A percentile compares a stretch with the other conserved stretches of the same genome.
Evolutionary conservation across 2,329 filamentous ascomycete species (phyloP).

Genomic region (Biscogniauxia sp.): DNA sequence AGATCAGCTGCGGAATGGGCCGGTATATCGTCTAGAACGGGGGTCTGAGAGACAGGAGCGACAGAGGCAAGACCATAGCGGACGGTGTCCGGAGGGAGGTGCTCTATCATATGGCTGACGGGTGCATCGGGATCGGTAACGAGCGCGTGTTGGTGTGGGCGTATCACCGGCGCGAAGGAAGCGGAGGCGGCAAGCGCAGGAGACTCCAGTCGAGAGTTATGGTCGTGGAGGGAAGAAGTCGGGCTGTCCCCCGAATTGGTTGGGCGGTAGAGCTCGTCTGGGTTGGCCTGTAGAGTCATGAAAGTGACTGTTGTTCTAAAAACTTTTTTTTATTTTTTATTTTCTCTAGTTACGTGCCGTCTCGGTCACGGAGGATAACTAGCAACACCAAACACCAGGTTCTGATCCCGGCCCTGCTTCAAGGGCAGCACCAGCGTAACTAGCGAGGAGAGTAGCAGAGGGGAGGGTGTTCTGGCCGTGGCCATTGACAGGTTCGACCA

Average conservation of each 20-base stretch:
- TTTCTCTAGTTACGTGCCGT: background rate
- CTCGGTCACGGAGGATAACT: conserved; percentile 10
- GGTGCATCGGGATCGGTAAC: conserved; percentile 23
- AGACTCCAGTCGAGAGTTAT: conserved; percentile 19
- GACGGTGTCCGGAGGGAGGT: conserved; percentile 27
- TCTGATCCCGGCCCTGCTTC: conserved; percentile 11
- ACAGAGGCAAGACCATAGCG: conserved; percentile 32
- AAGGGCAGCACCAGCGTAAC: conserved; percentile 21
- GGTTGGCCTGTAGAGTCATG: conserved; percentile 31
- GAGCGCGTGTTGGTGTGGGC: conserved; percentile 21
- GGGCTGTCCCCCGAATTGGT: conserved; percentile 21
- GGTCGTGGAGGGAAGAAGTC: conserved; percentile 21
- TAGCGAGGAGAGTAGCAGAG: conserved; percentile 23
- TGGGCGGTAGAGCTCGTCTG: conserved; percentile 24
- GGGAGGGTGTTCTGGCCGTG: conserved; percentile 24
- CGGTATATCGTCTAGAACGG: conserved; percentile 17
- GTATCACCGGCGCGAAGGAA: conserved; percentile 20
- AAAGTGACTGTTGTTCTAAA: conserved; percentile 24
- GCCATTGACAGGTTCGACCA: conserved; percentile 28
- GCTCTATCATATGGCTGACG: conserved; percentile 21
- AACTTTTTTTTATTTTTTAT: background rate
- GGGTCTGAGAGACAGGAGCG: conserved; percentile 17
- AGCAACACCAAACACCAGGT: conserved; percentile 19
- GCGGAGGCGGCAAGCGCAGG: conserved; percentile 17
- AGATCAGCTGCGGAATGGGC: conserved; percentile 14